phyloP scores from a whole-genome alignment of 1,284 basidiomycete species.

The Athelia sp. region DNA sequence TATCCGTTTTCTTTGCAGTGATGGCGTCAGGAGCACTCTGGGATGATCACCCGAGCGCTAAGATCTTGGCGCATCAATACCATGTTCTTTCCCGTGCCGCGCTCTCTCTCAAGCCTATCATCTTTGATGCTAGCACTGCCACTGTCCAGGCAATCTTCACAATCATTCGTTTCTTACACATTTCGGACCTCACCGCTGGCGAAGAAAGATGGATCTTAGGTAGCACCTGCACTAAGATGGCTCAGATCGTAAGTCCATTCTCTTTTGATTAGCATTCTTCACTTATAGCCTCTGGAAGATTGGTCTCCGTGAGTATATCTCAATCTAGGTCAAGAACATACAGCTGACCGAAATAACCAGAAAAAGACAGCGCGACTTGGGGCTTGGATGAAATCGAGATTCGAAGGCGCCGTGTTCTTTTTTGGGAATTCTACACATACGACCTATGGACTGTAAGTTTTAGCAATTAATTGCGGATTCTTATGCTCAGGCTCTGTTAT shows the following conservation, averaged over 20 bases:
- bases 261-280: background rate
- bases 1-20: slow-evolving; percentile 45
- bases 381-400: too few species aligned
- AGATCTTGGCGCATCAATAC: slow-evolving; percentile 31
- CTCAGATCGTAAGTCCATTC: slow-evolving; percentile 30
- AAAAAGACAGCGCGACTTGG: too few species aligned
- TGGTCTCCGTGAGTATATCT: slow-evolving; percentile 41
- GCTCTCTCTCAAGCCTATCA: slow-evolving; percentile 36
- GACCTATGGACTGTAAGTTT: too few species aligned
- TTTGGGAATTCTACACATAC: too few species aligned
- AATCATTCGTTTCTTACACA: slow-evolving; percentile 38
- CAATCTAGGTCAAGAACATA: too few species aligned
- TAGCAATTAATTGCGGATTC: too few species aligned
- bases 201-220: slow-evolving; percentile 45
- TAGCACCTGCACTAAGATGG: slow-evolving; percentile 36
- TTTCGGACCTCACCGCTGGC: slow-evolving; percentile 32
- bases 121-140: slow-evolving; percentile 37
- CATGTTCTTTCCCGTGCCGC: slow-evolving; percentile 40
- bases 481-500: too few species aligned
- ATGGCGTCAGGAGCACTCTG: slow-evolving; percentile 39
- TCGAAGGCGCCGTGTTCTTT: too few species aligned
- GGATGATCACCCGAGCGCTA: slow-evolving; percentile 27
- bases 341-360: too few species aligned
- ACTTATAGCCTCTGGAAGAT: slow-evolving; percentile 29
- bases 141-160: slow-evolving; percentile 46